A percentile compares a stretch with the other conserved stretches of the same genome.
Conservation (phyloP, 2,329 filamentous ascomycete genomes). For the Elsinoe ampelina region DNA sequence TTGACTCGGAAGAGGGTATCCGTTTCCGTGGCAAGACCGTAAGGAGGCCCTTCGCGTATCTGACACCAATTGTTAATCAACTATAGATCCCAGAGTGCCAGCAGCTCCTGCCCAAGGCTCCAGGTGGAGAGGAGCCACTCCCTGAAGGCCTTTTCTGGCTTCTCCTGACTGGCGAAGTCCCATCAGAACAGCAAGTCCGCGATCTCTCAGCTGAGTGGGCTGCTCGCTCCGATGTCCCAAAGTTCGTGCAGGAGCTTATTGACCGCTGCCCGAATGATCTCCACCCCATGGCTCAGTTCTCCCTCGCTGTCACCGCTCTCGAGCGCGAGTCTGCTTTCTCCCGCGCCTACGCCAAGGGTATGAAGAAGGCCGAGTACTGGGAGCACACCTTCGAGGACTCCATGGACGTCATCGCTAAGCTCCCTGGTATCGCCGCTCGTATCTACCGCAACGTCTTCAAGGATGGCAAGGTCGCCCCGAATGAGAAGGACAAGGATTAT, state of each 20-base stretch:
- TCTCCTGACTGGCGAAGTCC: conserved; percentile 94
- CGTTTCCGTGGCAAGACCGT: conserved; percentile 96
- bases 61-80: conserved; percentile 13
- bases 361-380: conserved; percentile 99
- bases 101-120: conserved; percentile 91
- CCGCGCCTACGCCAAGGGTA: conserved; percentile 97
- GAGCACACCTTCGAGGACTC: conserved; percentile 98
- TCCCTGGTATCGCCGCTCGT: conserved; percentile 91
- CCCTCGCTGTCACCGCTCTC: conserved; percentile 90
- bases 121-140: conserved; percentile 91
- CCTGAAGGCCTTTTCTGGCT: conserved; percentile 99
- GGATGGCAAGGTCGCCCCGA: conserved; percentile 91
- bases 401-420: conserved; percentile 99
- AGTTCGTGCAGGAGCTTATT: conserved; percentile 98
- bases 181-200: conserved; percentile 94
- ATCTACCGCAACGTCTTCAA: conserved; percentile 99
- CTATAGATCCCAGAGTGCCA: conserved; percentile 88
- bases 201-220: conserved; percentile 98
- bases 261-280: conserved; percentile 98
- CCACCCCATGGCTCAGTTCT: conserved; percentile 99
- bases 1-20: conserved; percentile 98
- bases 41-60: conserved; percentile 21
- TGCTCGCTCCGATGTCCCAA: conserved; percentile 90
- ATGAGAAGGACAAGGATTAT: conserved; percentile 99
- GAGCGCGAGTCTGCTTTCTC: conserved; percentile 97